These are phyloP conservation scores for Lodderomyces elongisporus DNA, from an alignment of 1,139 yeast species.

Conservation along the genomic window DNA sequence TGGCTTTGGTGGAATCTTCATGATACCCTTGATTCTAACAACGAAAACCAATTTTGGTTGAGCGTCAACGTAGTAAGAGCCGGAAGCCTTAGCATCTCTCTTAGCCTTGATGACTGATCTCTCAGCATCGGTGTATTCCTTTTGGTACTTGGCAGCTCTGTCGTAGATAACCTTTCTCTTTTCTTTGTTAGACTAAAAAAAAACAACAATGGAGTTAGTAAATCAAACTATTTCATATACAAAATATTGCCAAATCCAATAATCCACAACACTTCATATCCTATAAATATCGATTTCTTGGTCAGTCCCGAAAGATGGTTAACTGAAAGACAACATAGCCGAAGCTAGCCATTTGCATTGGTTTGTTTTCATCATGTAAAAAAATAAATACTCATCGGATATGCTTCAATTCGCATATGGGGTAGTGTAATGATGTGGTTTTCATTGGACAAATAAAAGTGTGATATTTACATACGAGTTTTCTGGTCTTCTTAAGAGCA, in stretches of 20 bases:
- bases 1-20: slow-evolving; percentile 99
- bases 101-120: slow-evolving; percentile 87
- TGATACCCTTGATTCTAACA: slow-evolving; percentile 99
- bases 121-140: slow-evolving; percentile 95
- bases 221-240: slow-evolving; percentile 1
- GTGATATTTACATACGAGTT: slow-evolving; percentile 92
- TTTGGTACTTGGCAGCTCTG: slow-evolving; percentile 97
- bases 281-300: too few relatives aligned
- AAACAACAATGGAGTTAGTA: slow-evolving; percentile 32
- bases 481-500: slow-evolving; percentile 81
- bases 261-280: slow-evolving; percentile 3
- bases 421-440: too few relatives aligned
- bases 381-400: slow-evolving; percentile 10
- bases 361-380: slow-evolving; percentile 61
- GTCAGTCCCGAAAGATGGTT: slow-evolving; percentile 99
- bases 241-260: not conserved
- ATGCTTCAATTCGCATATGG: too few relatives aligned
- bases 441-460: too few relatives aligned
- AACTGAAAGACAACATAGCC: slow-evolving; percentile 91
- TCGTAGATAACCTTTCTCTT: slow-evolving; percentile 94
- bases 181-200: slow-evolving; percentile 63
- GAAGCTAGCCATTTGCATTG: slow-evolving; percentile 70
- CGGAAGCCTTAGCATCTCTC: slow-evolving; percentile 95
- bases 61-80: slow-evolving; percentile 96
- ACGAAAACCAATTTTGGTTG: slow-evolving; percentile 95